Conservation (phyloP, 768 basidiomycete genomes). For the Sistotremastrum niveocremeum region DNA sequence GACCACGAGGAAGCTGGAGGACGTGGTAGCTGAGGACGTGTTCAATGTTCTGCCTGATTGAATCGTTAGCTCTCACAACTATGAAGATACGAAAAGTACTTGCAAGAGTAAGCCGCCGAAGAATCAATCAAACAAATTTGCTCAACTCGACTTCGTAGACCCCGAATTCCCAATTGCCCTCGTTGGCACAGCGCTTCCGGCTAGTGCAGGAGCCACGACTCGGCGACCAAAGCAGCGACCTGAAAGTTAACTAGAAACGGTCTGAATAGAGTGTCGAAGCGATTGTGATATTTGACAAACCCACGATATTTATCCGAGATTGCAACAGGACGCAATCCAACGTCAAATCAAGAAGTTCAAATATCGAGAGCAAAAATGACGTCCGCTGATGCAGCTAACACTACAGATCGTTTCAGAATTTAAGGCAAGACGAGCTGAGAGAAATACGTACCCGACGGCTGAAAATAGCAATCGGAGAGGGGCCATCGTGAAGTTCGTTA, state of each 20-base stretch:
- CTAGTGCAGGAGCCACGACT: slow-evolving; percentile 65
- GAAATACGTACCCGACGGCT: slow-evolving; percentile 49
- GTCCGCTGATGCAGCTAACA: slow-evolving; percentile 59
- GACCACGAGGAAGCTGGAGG: slow-evolving; percentile 28
- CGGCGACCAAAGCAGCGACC: slow-evolving; percentile 93
- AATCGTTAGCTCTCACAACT: slow-evolving; percentile 13
- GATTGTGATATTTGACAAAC: slow-evolving; percentile 19
- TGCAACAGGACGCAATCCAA: slow-evolving; percentile 33
- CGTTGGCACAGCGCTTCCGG: slow-evolving; percentile 55
- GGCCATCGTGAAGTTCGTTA: too few species aligned
- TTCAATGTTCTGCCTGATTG: slow-evolving; percentile 46
- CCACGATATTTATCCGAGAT: slow-evolving; percentile 58
- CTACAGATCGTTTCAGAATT: slow-evolving; percentile 1
- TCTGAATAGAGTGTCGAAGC: neutral
- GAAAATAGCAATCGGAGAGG: slow-evolving; percentile 41
- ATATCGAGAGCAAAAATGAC: slow-evolving; percentile 68
- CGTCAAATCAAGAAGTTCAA: slow-evolving; percentile 47
- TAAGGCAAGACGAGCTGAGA: neutral
- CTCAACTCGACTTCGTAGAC: slow-evolving; percentile 55
- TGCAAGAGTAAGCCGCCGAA: slow-evolving; percentile 33
- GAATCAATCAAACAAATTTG: slow-evolving; percentile 51
- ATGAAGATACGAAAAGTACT: slow-evolving; percentile 4
- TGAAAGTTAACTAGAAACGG: slow-evolving; percentile 12
- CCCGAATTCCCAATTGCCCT: slow-evolving; percentile 71
- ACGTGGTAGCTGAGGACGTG: slow-evolving; percentile 89